Evolutionary conservation across 2,329 filamentous ascomycete species (phyloP), one percentile per base, ranked within the genome.

Genomic region (Pseudovirgaria hyperparasitica): DNA sequence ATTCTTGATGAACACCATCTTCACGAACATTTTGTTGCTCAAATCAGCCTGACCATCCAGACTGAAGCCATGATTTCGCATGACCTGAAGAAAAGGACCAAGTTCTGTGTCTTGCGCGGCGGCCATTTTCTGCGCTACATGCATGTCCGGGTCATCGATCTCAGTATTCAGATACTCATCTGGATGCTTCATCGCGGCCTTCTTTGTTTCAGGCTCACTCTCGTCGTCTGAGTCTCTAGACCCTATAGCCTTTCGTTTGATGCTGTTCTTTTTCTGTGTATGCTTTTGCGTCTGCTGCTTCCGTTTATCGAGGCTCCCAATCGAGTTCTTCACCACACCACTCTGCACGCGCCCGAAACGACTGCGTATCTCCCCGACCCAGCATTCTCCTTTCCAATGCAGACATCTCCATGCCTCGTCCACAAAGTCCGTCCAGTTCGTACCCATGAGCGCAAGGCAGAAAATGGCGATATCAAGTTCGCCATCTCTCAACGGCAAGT

Each of bases 11-110:
- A 98, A 98, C 42, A 79, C 74, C 84, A 98, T 87, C 59, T 79
- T 82, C 40, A 96, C 87, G 61, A 98, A 98, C 90, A 98, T 98
- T 60, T 80, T 92, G 59, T 98, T 98, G 30, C 69, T 71, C 45
- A 92, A 60, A 58, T 98, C 85, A 7, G 92, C 66, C 1, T 76
- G 71, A 16, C 45, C 48, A 30, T 55, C 78, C 16, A 94, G 65
- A n/a, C 86, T 64, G 45, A 98, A 94, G 0, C 90, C 90, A 12
- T 86, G 67, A 40, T 76, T 74, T 26, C 68, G 62, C 36, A 96
- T 67, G 1, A 87, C 84, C 27, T 86, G 77, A 5, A 96, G 71
- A 48, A 98, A 98, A 0, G 79, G 76, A 5, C 72, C 72, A 2
- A 94, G 82, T 46, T 94, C 86, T 0, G 86, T 94, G 50, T 87